Conservation (phyloP, 257 asterid genomes). For the Dorcoceras hygrometricum region DNA sequence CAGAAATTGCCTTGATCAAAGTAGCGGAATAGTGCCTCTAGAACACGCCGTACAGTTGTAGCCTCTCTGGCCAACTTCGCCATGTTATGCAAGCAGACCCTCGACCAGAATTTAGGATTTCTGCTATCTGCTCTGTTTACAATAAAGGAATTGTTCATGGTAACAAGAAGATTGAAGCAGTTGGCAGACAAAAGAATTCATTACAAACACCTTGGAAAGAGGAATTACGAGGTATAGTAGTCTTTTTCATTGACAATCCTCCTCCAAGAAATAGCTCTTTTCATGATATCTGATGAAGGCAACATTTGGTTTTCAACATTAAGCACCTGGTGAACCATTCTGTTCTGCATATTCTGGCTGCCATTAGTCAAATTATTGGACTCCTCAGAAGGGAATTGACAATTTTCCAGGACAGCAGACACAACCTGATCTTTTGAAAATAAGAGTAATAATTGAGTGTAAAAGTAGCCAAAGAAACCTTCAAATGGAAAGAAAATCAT, state of each 20-base stretch:
- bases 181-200: constrained; percentile 15
- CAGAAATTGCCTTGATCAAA: constrained; percentile 61
- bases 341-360: constrained; percentile 33
- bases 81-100: constrained; percentile 74
- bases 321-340: constrained; percentile 29
- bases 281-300: constrained; percentile 42
- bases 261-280: constrained; percentile 62
- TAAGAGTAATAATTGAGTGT: constrained; percentile 36
- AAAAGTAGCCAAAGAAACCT: constrained; percentile 18
- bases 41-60: constrained; percentile 69
- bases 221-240: constrained; percentile 47
- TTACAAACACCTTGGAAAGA: constrained; percentile 25
- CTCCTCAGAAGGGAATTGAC: constrained; percentile 39
- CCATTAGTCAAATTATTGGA: constrained; percentile 28
- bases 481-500: constrained; percentile 20
- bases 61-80: constrained; percentile 75
- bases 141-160: constrained; percentile 27
- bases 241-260: constrained; percentile 62
- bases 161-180: constrained; percentile 25
- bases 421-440: constrained; percentile 71
- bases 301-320: constrained; percentile 36
- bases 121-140: constrained; percentile 61
- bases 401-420: constrained; percentile 64
- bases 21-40: constrained; percentile 68
- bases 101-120: constrained; percentile 64